phyloP scores from a whole-genome alignment of 176 grass and related monocot species.

The Triticum aestivum region IWGSC_CS_RefSeq_v2.1 NC_057797.1:730992678-730993177 shows the following conservation, averaged over 20 bases:
- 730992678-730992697: neutral
- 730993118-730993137: neutral
- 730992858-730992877: neutral
- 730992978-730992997: neutral
- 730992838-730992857: neutral
- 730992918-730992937: neutral
- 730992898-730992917: neutral
- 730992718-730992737: neutral
- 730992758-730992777: neutral
- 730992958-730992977: neutral
- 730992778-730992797: neutral
- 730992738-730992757: neutral
- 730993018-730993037: neutral
- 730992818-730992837: neutral
- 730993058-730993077: neutral
- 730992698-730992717: neutral
- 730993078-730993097: neutral
- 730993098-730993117: neutral
- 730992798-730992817: neutral
- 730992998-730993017: neutral
- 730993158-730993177: constrained; percentile 12
- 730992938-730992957: neutral
- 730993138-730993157: no score
- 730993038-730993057: no score
- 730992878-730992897: neutral